Base-by-base conservation (phyloP, 768 basidiomycete genomes). In the Lanmaoa pseudosensibilis region DNA sequence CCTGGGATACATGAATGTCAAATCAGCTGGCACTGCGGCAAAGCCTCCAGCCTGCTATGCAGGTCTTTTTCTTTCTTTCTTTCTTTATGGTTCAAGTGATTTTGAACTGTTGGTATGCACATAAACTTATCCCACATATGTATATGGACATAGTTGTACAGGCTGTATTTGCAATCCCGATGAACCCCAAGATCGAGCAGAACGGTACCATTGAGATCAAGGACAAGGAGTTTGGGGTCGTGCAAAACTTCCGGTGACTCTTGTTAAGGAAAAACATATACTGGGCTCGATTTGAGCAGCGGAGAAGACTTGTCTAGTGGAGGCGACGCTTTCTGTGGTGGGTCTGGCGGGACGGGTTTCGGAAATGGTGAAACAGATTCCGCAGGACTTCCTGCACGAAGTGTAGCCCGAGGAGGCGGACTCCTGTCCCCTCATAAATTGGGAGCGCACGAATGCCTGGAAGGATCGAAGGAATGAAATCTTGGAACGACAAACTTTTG, bases 191-290 rank as follows among this genome's bases (percentile, higher is more conserved):
- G 61, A 57, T 9, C 70, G 62, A 40, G 65, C 32, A 6, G 83
- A 78, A 32, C 89, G 85, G n/a, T n/a, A n/a, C n/a, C n/a, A 30
- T 83, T 75, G 27, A 92, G 78, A 48, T 92, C 90, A 8, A 92
- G 78, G 5, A 92, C 78, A 48, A 92, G 77, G 1, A 92, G 79
- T 65, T 91, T 92, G 21, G 85, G 79, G 8, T 72, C 63, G 1
- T 58, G 27, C 34, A 76, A 53, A 0, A 54, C 32, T 13, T 58
- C 33, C 1, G 79, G 76, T 2, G 69, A 58, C 30, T 62, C 37
- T 8, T 61, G 52, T 11, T 77, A 63, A 37, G 74, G 43, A 6
- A 70, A 54, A 48, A 80, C 65, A 54, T 81, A 81, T 19, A 30
- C 62, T 4, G 68, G 56, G 4, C 72, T 75, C 0, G 80, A 78